A percentile compares a stretch with the other conserved stretches of the same genome.
Evolutionary conservation across 208 protist genomes (phyloP).

Genomic region (Wallacemonas sp.): DNA sequence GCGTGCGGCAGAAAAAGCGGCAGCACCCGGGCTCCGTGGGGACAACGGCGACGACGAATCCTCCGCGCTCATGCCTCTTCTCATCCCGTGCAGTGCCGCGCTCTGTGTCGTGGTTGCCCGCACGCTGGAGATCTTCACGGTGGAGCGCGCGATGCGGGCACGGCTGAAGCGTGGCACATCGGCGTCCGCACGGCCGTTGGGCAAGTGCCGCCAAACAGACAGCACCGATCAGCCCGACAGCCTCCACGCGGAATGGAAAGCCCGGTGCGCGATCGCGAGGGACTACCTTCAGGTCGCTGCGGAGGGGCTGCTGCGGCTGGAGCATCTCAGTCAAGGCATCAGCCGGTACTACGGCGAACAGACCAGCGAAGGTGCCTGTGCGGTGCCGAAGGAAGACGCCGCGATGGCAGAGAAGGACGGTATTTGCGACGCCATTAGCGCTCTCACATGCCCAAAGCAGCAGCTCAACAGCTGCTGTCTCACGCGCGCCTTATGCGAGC

Average conservation of each 20-base stretch:
- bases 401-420: neutral
- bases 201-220: neutral
- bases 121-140: slow-evolving; percentile 43
- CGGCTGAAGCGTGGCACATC: neutral
- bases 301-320: slow-evolving; percentile 71
- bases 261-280: slow-evolving; percentile 34
- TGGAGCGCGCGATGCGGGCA: slow-evolving; percentile 18
- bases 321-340: slow-evolving; percentile 54
- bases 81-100: slow-evolving; percentile 66
- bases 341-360: neutral
- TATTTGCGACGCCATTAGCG: slow-evolving; percentile 41
- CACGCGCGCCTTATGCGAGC: slow-evolving; percentile 49
- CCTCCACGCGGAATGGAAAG: slow-evolving; percentile 17
- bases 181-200: neutral
- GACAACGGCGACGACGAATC: neutral
- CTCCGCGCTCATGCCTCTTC: slow-evolving; percentile 33
- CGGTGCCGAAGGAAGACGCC: neutral
- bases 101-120: slow-evolving; percentile 65
- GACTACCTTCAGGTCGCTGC: slow-evolving; percentile 74
- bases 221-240: neutral
- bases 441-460: slow-evolving; percentile 36
- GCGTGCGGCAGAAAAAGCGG: slow-evolving; percentile 10
- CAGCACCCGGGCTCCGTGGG: neutral
- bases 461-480: slow-evolving; percentile 23
- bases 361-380: neutral